A percentile compares a stretch with the other conserved stretches of the same genome.
Conservation (phyloP, 331 rosid species). For the Rhamnella rubrinervis region DNA sequence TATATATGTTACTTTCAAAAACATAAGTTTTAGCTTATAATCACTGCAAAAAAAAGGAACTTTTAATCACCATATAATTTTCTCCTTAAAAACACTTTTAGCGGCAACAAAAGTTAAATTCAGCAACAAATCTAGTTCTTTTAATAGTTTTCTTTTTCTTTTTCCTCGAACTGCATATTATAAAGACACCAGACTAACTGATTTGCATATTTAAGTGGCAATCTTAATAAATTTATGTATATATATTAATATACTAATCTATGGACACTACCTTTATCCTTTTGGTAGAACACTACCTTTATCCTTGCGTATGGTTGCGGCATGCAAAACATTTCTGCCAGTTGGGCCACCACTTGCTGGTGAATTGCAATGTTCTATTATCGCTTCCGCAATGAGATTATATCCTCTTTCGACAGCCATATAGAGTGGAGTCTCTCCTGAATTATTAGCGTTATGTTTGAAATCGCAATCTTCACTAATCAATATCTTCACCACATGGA, state of each 20-base stretch:
- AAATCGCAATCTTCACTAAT: background rate
- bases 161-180: too few species aligned
- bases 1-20: background rate
- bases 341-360: slow-evolving; percentile 2
- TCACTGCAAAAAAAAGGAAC: too few species aligned
- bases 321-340: slow-evolving; percentile 6
- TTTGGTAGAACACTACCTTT: too few species aligned
- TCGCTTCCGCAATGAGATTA: background rate
- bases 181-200: too few species aligned
- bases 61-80: too few species aligned
- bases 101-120: too few species aligned
- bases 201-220: too few species aligned
- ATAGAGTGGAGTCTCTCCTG: slow-evolving; percentile 8
- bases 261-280: background rate
- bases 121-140: too few species aligned
- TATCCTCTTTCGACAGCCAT: slow-evolving; percentile 4
- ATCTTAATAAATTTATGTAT: too few species aligned
- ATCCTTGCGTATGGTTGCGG: background rate
- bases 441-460: background rate
- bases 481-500: slow-evolving; percentile 2
- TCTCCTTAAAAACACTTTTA: too few species aligned
- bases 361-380: background rate
- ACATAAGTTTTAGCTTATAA: background rate
- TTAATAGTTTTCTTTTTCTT: too few species aligned
- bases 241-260: background rate